Percentiles rank a stretch among this genome's conserved stretches.
These are phyloP conservation scores for Paramecium caudatum DNA, from an alignment of 73 alveolate genomes.

Conservation along the genomic window DNA sequence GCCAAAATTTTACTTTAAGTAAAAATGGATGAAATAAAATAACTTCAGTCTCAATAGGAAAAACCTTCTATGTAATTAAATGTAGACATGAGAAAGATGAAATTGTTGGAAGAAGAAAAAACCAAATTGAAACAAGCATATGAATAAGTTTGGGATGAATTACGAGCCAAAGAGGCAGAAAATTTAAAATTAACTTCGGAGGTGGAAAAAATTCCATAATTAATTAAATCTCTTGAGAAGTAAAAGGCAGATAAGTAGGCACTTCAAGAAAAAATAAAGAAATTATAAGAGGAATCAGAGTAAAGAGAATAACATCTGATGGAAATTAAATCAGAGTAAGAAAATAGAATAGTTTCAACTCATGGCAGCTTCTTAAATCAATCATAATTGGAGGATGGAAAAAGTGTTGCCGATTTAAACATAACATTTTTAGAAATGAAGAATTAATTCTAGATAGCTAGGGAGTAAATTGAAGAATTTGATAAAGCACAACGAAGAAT, in stretches of 20 bases:
- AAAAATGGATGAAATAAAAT: slow-evolving; percentile 53
- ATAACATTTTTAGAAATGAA: slow-evolving; percentile 61
- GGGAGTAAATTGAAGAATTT: slow-evolving; percentile 53
- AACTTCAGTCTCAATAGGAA: slow-evolving; percentile 21
- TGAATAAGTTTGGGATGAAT: slow-evolving; percentile 50
- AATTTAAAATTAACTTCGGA: slow-evolving; percentile 61
- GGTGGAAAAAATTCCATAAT: slow-evolving; percentile 36
- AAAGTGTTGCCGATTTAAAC: slow-evolving; percentile 59
- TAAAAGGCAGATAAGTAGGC: slow-evolving; percentile 38
- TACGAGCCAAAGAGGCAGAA: slow-evolving; percentile 66
- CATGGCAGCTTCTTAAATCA: slow-evolving; percentile 35
- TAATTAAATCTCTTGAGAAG: slow-evolving; percentile 63
- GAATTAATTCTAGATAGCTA: slow-evolving; percentile 44
- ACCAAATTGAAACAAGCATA: slow-evolving; percentile 30
- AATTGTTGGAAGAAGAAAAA: slow-evolving; percentile 64
- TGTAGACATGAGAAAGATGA: slow-evolving; percentile 33
- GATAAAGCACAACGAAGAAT: slow-evolving; percentile 34
- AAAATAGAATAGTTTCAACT: slow-evolving; percentile 14
- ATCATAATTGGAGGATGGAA: slow-evolving; percentile 36
- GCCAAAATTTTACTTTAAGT: slow-evolving; percentile 61
- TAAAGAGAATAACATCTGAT: slow-evolving; percentile 12
- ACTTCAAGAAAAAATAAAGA: slow-evolving; percentile 67
- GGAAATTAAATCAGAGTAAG: slow-evolving; percentile 45
- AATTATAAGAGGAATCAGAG: slow-evolving; percentile 63
- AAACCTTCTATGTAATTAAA: neutral